Conservation (phyloP, 495 filamentous ascomycete species). For the Daldinia grandis region DNA sequence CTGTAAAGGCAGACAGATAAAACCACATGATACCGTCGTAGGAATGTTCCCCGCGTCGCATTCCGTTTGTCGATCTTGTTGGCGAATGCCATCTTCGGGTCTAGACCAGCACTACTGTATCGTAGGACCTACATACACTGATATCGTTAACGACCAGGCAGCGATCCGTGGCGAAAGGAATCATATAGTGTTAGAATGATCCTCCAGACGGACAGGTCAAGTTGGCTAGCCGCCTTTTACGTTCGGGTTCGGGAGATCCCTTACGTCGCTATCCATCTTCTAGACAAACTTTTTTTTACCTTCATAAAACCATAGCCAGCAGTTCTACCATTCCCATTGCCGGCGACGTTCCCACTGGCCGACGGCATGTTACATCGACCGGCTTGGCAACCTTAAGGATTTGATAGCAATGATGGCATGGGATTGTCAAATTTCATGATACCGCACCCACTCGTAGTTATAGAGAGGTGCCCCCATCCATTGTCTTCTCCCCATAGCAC, state of each 20-base stretch:
- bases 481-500: not conserved
- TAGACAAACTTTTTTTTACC: constrained; percentile 7
- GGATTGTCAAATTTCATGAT: constrained; percentile 30
- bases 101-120: constrained; percentile 22
- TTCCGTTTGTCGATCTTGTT: constrained; percentile 33
- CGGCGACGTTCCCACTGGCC: constrained; percentile 23
- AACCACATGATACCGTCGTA: constrained; percentile 28
- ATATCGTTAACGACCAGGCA: constrained; percentile 2
- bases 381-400: constrained; percentile 11
- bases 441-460: not conserved
- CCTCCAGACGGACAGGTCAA: constrained; percentile 6
- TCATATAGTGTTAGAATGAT: constrained; percentile 21
- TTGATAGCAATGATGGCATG: constrained; percentile 26
- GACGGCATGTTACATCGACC: constrained; percentile 18
- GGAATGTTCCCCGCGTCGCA: constrained; percentile 29
- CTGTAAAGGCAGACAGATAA: constrained; percentile 18
- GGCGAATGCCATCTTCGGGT: constrained; percentile 6
- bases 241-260: constrained; percentile 14
- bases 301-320: not conserved
- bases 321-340: constrained; percentile 1
- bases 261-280: constrained; percentile 12
- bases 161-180: constrained; percentile 19
- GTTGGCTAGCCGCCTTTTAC: not conserved
- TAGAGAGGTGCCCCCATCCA: constrained; percentile 10
- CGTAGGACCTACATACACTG: constrained; percentile 18